A percentile compares a stretch with the other conserved stretches of the same genome.
These are phyloP conservation scores for Pichia nanzhaoensis DNA, from an alignment of 805 yeast genomes.

Conservation along the genomic window DNA sequence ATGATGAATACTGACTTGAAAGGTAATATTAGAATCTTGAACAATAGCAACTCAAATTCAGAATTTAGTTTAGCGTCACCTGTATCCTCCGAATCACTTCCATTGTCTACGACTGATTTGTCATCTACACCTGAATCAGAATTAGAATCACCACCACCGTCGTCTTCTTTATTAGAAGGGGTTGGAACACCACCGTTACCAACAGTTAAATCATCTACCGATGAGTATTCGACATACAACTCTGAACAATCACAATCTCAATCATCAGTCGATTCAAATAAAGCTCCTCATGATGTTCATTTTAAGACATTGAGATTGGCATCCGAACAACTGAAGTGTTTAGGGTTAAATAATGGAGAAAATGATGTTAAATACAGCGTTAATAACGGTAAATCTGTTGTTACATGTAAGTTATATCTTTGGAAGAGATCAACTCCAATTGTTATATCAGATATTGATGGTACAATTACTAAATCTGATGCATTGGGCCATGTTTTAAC, in stretches of 20 bases:
- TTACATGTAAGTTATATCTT: constrained; percentile 64
- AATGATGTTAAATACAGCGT: constrained; percentile 76
- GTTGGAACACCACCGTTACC: constrained; percentile 1
- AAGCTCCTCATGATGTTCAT: constrained; percentile 29
- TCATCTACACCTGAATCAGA: background rate
- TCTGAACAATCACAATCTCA: background rate
- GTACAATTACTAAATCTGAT: constrained; percentile 95
- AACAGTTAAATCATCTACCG: constrained; percentile 2
- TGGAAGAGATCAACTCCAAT: constrained; percentile 86
- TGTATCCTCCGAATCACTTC: no score
- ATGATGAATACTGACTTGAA: constrained; percentile 52
- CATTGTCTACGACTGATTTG: background rate
- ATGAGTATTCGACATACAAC: background rate
- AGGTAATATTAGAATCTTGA: constrained; percentile 56
- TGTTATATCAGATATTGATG: constrained; percentile 95
- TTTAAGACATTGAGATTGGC: constrained; percentile 88
- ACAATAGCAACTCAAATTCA: constrained; percentile 9
- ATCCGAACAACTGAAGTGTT: constrained; percentile 74
- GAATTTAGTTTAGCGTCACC: no score
- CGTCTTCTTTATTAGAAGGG: background rate
- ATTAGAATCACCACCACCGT: no score
- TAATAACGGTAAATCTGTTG: constrained; percentile 73
- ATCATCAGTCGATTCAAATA: constrained; percentile 4
- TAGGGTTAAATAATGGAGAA: constrained; percentile 70
- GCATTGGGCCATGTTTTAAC: constrained; percentile 95